These are phyloP conservation scores for Physcomitrellopsis africana DNA, from an alignment of 225 moss, liverwort and hornwort species.

Conservation along the genomic window DNA sequence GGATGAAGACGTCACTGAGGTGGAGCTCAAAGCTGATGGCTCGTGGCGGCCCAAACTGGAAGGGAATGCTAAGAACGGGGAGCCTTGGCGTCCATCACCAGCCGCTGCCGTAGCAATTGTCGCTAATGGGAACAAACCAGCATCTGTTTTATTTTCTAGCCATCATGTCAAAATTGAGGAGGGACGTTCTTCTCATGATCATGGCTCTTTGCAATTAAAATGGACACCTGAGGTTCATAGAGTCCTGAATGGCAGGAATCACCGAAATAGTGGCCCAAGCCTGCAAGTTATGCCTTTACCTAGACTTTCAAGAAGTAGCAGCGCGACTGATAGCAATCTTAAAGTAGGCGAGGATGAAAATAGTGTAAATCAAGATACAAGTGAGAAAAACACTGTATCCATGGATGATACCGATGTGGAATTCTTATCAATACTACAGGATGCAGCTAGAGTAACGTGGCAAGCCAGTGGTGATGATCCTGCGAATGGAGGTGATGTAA, in stretches of 20 bases:
- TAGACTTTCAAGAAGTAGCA: constrained; percentile 73
- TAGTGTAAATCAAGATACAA: constrained; percentile 94
- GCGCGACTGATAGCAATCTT: constrained; percentile 93
- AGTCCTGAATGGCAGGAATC: constrained; percentile 74
- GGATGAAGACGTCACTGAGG: constrained; percentile 65
- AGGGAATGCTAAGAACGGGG: constrained; percentile 52
- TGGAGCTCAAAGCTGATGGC: constrained; percentile 68
- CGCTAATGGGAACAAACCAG: constrained; percentile 41
- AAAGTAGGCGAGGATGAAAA: constrained; percentile 84
- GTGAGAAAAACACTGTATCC: constrained; percentile 67
- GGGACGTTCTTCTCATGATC: constrained; percentile 80
- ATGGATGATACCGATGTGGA: constrained; percentile 56
- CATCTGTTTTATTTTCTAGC: constrained; percentile 41
- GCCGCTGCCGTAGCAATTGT: constrained; percentile 59
- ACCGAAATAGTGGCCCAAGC: constrained; percentile 86
- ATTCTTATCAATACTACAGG: constrained; percentile 51
- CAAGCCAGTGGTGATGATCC: constrained; percentile 52
- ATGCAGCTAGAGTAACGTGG: constrained; percentile 42
- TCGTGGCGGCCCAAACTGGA: constrained; percentile 65
- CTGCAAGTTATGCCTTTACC: constrained; percentile 57
- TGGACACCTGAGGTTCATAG: constrained; percentile 76
- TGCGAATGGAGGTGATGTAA: constrained; percentile 56
- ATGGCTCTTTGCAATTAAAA: constrained; percentile 70
- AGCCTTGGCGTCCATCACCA: constrained; percentile 88
- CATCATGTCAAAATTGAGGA: constrained; percentile 84